phyloP scores from a whole-genome alignment of 306 rosid genomes.

The Quercus ilex region DNA sequence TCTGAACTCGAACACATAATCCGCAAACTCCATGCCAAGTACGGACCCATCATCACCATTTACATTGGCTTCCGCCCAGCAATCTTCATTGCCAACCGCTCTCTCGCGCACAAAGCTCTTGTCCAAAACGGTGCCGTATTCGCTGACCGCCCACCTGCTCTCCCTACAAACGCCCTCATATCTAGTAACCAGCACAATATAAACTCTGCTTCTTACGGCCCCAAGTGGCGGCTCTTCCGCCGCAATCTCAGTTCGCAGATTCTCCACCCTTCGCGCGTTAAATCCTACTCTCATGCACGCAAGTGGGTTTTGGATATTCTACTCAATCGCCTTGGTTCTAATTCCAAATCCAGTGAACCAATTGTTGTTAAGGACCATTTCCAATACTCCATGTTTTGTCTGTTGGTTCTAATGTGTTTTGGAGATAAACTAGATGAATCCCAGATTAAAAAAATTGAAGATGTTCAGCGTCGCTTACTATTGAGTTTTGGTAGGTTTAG shows the following conservation, averaged over 20 bases:
- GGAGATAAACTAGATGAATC: conserved; percentile 36
- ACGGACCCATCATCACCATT: not conserved
- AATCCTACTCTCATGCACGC: not conserved
- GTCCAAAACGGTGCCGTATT: not conserved
- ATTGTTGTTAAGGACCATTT: not conserved
- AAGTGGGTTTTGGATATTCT: not conserved
- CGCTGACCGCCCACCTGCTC: not conserved
- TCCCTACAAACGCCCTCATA: not conserved
- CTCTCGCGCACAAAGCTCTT: not conserved
- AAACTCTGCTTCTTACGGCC: not conserved
- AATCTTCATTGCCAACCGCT: not conserved
- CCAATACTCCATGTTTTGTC: conserved; percentile 31
- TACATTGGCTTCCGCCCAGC: not conserved
- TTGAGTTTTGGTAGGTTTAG: conserved; percentile 17
- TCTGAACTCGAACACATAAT: not conserved
- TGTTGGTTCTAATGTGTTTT: conserved; percentile 36
- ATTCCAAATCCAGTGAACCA: not conserved
- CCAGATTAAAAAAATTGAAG: conserved; percentile 33
- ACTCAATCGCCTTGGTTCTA: not conserved
- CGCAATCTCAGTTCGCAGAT: not conserved
- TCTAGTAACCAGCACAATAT: not conserved
- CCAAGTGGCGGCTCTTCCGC: not conserved
- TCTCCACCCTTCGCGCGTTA: not conserved
- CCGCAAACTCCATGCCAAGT: not conserved
- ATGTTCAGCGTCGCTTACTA: conserved; percentile 24